Evolutionary conservation across 257 asterid species (phyloP), one percentile per base, ranked within the genome.

Genomic region (Scutellaria minor): DNA sequence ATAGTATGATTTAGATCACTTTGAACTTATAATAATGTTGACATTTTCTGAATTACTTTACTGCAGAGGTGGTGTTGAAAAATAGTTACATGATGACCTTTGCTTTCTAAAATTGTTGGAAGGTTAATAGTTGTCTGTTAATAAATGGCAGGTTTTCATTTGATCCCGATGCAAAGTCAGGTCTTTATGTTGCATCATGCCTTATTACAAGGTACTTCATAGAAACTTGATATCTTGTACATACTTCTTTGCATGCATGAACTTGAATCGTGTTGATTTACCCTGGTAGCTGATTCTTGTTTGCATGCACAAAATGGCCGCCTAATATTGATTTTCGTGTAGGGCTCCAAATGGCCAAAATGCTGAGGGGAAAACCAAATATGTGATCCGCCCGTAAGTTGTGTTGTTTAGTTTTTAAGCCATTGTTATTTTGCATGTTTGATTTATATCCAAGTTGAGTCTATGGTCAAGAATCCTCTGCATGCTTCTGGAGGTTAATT

Each of bases 151-250:
- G 98, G 87, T 91, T 94, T 86, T 87, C 96, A 18, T 91, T 91
- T 84, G 97, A 94, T 75, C 95, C 98, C 48, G 76, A 82, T 72
- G 64, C 41, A 45, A 94, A 88, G 88, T 84, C 89, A 40, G 98
- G 98, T 62, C 97, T 94, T 78, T 86, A 89, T 88, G 88, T 91
- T 78, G 97, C 98, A 62, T 94, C 98, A 63, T 94, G 96, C 86
- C 50, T 94, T 63, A 72, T 93, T 66, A 93, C 96, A 1, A 88
- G 98, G 98, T 93, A 81, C 62, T 63, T 77, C 53, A 55, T 22
- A 18, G 56, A 72, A 60, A 58, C 69, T 79, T 46, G 69, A 68
- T 65, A 22, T 55, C 56, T 64, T 55, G n/a, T 20, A 7, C 56
- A 4, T 22, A 64, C 37, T 70, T 66, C 56, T 75, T 44, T 62